Evolutionary conservation across 352 stramenopile genomes (phyloP).

Genomic region (Blastocystis hominis): DNA sequence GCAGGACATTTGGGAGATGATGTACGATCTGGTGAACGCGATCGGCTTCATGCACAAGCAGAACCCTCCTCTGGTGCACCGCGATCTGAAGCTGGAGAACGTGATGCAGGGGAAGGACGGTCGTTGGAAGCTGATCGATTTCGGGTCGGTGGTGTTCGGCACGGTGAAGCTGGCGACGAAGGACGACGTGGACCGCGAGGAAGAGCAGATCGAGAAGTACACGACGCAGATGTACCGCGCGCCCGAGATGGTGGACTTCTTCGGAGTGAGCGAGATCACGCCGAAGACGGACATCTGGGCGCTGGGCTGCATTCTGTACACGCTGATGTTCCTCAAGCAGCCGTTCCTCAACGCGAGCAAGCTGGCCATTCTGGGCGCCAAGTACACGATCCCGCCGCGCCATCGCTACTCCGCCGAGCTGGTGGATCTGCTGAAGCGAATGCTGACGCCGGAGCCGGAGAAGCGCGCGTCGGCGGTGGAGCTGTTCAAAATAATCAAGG

Average conservation of each 20-base stretch:
- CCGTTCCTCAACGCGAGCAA: conserved; percentile 84
- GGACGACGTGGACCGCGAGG: conserved; percentile 71
- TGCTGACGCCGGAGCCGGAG: too few relatives aligned
- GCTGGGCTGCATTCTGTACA: conserved; percentile 86
- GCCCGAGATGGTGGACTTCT: conserved; percentile 90
- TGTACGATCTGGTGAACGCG: too few relatives aligned
- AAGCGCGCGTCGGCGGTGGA: conserved; percentile 77
- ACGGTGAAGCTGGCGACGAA: conserved; percentile 71
- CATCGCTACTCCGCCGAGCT: conserved; percentile 77
- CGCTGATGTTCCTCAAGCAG: conserved; percentile 84
- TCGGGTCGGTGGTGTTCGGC: conserved; percentile 73
- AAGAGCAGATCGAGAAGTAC: conserved; percentile 85
- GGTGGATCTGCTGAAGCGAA: conserved; percentile 76
- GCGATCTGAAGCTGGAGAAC: too few relatives aligned
- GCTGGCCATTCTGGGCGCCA: conserved; percentile 79
- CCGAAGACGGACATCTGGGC: conserved; percentile 83
- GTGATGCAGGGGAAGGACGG: conserved; percentile 79
- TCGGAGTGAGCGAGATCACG: conserved; percentile 78
- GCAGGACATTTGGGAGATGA: conserved; percentile 66
- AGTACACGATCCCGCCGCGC: conserved; percentile 79
- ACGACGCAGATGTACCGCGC: conserved; percentile 92
- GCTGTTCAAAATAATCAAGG: conserved; percentile 69
- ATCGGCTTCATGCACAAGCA: conserved; percentile 66
- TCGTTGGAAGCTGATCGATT: conserved; percentile 84
- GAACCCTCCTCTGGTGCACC: conserved; percentile 80